Conservation (phyloP, 2,329 filamentous ascomycete genomes). For the Orbilia javanica region DNA sequence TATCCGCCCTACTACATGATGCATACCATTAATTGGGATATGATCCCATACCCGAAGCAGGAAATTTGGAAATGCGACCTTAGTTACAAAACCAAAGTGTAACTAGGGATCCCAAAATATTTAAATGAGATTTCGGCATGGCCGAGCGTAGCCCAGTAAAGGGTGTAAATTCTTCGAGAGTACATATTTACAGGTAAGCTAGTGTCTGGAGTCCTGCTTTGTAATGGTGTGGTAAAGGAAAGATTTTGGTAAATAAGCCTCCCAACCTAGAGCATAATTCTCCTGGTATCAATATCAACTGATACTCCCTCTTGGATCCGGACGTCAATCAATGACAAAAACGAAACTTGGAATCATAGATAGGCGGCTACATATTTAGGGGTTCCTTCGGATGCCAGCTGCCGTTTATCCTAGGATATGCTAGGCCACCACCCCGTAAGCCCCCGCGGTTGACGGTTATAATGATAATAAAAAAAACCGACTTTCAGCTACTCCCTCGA, state of each 20-base stretch:
- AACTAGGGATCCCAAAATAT: not conserved
- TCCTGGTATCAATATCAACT: not conserved
- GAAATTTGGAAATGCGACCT: not conserved
- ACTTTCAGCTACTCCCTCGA: not conserved
- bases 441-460: not conserved
- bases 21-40: not conserved
- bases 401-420: not conserved
- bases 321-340: not conserved
- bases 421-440: not conserved
- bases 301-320: not conserved
- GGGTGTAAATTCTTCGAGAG: no score
- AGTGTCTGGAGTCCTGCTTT: no score
- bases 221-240: no score
- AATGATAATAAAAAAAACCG: no score
- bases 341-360: not conserved
- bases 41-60: not conserved
- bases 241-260: no score
- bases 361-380: not conserved
- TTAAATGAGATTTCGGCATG: not conserved
- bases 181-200: no score
- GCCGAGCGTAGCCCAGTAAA: no score
- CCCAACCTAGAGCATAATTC: not conserved
- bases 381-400: not conserved
- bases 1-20: not conserved
- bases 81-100: conserved; percentile 2